phyloP scores from a whole-genome alignment of 352 stramenopile genomes.

The Phytophthora syringae region DNA sequence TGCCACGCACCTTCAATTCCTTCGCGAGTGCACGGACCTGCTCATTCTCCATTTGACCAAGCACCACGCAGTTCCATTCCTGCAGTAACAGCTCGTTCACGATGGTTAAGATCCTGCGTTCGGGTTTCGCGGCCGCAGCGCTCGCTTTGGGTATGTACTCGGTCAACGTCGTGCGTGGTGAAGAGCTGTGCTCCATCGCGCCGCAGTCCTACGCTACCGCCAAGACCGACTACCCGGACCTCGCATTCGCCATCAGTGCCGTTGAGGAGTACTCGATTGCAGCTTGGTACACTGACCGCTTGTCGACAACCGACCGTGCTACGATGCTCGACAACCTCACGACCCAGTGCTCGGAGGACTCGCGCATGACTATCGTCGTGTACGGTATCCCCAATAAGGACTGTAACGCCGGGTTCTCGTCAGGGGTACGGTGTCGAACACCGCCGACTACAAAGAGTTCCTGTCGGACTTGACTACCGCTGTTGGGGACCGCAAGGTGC shows the following conservation, averaged over 20 bases:
- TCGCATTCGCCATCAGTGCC: slow-evolving; percentile 39
- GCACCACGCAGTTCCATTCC: slow-evolving; percentile 13
- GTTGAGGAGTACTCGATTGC: slow-evolving; percentile 50
- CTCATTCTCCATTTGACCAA: slow-evolving; percentile 23
- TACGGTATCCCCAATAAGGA: slow-evolving; percentile 84
- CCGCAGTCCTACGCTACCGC: slow-evolving; percentile 48
- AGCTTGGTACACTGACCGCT: slow-evolving; percentile 60
- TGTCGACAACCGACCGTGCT: slow-evolving; percentile 32
- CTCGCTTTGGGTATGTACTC: slow-evolving; percentile 20
- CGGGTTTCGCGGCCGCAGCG: neutral
- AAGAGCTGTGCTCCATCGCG: slow-evolving; percentile 46
- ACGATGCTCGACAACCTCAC: slow-evolving; percentile 34
- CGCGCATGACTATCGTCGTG: slow-evolving; percentile 57
- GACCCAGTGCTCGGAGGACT: slow-evolving; percentile 35
- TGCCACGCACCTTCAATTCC: neutral
- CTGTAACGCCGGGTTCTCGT: slow-evolving; percentile 62
- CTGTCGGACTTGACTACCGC: slow-evolving; percentile 42
- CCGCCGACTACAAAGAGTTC: slow-evolving; percentile 55
- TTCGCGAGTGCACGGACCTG: neutral
- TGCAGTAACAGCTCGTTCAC: slow-evolving; percentile 1
- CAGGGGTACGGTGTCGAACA: slow-evolving; percentile 44
- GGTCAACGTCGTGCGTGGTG: slow-evolving; percentile 8
- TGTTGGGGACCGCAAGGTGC: slow-evolving; percentile 59
- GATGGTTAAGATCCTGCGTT: slow-evolving; percentile 27
- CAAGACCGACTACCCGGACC: slow-evolving; percentile 37